Base-by-base conservation (phyloP, 1,139 yeast genomes). In the Saccharomycopsis phalli region DNA sequence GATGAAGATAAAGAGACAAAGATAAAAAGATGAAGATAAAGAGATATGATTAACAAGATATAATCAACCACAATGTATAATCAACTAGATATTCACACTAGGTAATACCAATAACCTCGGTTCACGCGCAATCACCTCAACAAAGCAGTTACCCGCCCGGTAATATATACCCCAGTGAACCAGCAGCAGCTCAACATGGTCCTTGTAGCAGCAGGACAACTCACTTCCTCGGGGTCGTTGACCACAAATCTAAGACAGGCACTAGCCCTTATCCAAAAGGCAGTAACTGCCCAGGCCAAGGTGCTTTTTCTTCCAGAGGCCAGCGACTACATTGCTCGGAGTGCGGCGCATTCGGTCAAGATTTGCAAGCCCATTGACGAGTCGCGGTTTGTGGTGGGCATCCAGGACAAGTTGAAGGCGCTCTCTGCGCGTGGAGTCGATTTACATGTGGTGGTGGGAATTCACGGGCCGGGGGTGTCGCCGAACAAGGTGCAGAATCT, bases 301-400 rank as follows among this genome's bases (percentile, higher is more conserved):
- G 74, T 84, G 3, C 65, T 88, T 7, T 87, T 88, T 54, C 68
- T 91, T 32, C 97, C 97, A 1, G 98, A 91, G 57, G 97, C 97
- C 0, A 71, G 91, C 1, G 97, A 91, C 54, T 91, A 86, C 57
- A 69, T 91, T 33, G 81, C 94, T 3, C 65, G 74, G 35, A 72
- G 77, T 49, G 77, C 93, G 1, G 57, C 58, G 1, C 88, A 84
- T 49, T 79, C 94, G 1, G 63, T 69, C 40, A 52, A 62, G 26
- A 62, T 88, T 23, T 86, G 81, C 0, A 57, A 65, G 30, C 51
- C 71, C 2, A 71, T 80, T 2, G 62, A 60, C 1, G 60, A 64
- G 11, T 63, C 74, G 0, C 69, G 71, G 3, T 80, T 84, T 47
- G 56, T 72, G 4, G 52, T 54, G 4, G 65, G 69, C 2, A 65